Percentiles rank a stretch among this genome's conserved stretches.
These are phyloP conservation scores for Dendrostoma leiphaemia DNA, from an alignment of 2,329 filamentous ascomycete species.

Conservation along the genomic window DNA sequence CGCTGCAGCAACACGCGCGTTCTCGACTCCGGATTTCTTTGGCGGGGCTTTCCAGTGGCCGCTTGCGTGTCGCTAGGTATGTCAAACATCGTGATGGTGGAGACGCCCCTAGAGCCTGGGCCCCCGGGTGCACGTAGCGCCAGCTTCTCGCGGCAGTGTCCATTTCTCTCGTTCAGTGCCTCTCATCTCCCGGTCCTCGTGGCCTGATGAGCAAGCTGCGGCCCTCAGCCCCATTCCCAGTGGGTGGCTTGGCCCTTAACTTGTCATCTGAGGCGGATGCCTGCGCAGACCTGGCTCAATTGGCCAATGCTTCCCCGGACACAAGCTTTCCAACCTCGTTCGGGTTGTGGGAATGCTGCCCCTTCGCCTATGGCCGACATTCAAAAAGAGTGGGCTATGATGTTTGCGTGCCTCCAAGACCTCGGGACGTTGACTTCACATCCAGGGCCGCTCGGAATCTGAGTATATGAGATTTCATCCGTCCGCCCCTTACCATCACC, in stretches of 20 bases:
- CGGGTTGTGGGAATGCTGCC: conserved; percentile 1
- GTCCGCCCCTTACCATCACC: conserved; percentile 10
- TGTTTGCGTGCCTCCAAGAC: background rate
- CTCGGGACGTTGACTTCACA: conserved; percentile 10
- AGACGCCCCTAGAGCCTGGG: conserved; percentile 12
- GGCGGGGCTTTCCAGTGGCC: background rate
- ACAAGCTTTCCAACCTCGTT: conserved; percentile 4
- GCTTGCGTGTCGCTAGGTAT: conserved; percentile 14
- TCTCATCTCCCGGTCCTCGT: conserved; percentile 3
- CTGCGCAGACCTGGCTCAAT: background rate
- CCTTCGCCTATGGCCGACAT: conserved; percentile 9
- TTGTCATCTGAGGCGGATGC: background rate
- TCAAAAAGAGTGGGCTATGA: conserved; percentile 14
- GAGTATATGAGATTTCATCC: conserved; percentile 6
- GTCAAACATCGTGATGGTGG: conserved; percentile 14
- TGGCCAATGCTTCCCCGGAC: background rate
- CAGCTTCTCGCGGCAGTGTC: background rate
- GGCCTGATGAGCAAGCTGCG: conserved; percentile 1
- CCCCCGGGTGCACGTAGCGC: conserved; percentile 13
- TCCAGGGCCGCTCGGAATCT: background rate
- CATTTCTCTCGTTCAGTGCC: background rate
- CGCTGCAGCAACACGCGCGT: background rate
- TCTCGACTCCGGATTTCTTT: background rate
- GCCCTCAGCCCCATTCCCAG: conserved; percentile 3
- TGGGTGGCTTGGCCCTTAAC: conserved; percentile 7